Evolutionary conservation across 495 filamentous ascomycete genomes (phyloP), one percentile per base, ranked within the genome.

Genomic region (Xylaria palmicola): DNA sequence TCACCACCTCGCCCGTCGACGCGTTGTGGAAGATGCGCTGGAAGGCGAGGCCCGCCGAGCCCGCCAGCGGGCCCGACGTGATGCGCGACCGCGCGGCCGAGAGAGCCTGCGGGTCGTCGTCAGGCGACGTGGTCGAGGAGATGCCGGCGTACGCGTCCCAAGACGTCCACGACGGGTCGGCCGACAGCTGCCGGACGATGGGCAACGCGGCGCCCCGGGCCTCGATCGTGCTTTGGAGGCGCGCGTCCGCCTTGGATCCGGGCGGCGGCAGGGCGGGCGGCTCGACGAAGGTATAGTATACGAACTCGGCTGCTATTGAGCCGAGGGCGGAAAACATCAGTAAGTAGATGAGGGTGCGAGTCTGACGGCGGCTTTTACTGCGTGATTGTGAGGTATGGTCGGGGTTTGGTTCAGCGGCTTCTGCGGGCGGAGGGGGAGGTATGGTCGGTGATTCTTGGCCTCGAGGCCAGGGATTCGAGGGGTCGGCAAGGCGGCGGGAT

Each of bases 121-220:
- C 26, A 1, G 37, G 9, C 44, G 36, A 40, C 17, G 62, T 13
- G 1, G 56, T 40, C 0, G 75, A 70, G 8, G 79, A 67, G 30
- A 81, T 73, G 50, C 77, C 75, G 26, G 75, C 69, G 72, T 89
- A 89, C 30, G 85, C 86, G 26, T 82, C 79, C 67, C 78, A 77
- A 57, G 82, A 81, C 40, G 73, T 70, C 72, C 79, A 89, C 4
- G 68, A 56, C 7, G 84, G 81, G 70, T 88, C 73, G 13, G 69
- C 49, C n/a, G 76, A 74, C 29, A 89, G 74, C 24, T 75, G 65
- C 58, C 76, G 67, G 20, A 89, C 83, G 57, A 88, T 67, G 12
- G 85, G 81, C 1, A 87, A 74, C 39, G 68, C 62, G 24, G 74
- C 58, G 26, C 75, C 80, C 43, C 66, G 45, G 3, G 63, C 56